phyloP scores from a whole-genome alignment of 495 filamentous ascomycete species.

The Neurospora cerealis region DNA sequence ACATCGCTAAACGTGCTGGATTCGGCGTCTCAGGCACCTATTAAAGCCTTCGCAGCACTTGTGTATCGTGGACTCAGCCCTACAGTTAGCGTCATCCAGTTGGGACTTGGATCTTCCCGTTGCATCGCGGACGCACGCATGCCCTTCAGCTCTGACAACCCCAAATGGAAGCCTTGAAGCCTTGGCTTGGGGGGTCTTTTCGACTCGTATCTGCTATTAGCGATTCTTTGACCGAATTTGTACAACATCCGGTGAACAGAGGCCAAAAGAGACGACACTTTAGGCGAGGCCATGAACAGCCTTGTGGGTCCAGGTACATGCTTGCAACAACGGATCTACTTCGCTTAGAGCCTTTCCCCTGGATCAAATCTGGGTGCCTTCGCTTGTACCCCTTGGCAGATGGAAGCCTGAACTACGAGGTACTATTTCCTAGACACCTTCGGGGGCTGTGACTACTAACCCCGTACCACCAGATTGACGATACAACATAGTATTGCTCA shows the following conservation, averaged over 20 bases:
- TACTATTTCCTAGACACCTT: not conserved
- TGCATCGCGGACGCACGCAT: not conserved
- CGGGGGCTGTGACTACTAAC: not conserved
- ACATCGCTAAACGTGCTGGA: not conserved
- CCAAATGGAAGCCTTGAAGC: not conserved
- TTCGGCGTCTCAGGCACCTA: not conserved
- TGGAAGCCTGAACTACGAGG: not conserved
- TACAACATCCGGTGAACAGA: not conserved
- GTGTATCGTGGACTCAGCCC: not conserved
- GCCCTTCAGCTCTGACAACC: not conserved
- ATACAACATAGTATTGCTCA: not conserved
- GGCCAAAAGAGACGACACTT: not conserved
- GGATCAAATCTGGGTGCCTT: not conserved
- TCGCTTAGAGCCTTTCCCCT: not conserved
- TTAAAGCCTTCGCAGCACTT: not conserved
- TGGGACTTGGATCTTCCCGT: not conserved
- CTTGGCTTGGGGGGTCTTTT: not conserved
- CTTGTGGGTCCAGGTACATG: not conserved
- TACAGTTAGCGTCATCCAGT: not conserved
- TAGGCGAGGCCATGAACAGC: not conserved
- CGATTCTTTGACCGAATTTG: not conserved
- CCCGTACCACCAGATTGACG: not conserved
- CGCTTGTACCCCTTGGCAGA: not conserved
- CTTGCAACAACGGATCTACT: not conserved
- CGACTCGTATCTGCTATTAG: not conserved